These are phyloP conservation scores for Solanum paucissectum DNA, from an alignment of 257 asterid genomes.

Conservation along the genomic window DNA sequence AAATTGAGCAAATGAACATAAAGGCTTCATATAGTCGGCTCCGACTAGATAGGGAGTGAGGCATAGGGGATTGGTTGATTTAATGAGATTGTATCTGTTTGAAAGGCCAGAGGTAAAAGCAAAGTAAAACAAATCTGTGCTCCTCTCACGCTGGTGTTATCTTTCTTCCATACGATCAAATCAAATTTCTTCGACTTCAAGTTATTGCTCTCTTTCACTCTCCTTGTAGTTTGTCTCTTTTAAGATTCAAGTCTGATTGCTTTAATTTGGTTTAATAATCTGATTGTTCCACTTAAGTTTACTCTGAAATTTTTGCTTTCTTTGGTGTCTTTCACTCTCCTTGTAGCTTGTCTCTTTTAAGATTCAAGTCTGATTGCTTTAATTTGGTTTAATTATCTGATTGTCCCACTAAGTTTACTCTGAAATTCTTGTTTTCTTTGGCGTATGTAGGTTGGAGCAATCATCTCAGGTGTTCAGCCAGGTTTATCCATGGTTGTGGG, in stretches of 20 bases:
- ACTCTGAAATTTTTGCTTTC: background rate
- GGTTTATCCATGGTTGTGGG: constrained; percentile 99
- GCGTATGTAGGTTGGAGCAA: constrained; percentile 68
- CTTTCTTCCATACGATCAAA: background rate
- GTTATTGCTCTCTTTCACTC: background rate
- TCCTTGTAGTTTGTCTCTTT: background rate
- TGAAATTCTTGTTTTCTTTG: background rate
- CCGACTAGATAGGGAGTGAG: background rate
- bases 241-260: background rate
- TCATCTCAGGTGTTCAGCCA: constrained; percentile 89
- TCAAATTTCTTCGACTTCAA: background rate
- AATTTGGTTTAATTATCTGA: background rate
- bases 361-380: background rate
- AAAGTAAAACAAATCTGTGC: background rate
- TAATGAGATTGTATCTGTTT: background rate
- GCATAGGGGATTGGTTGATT: background rate
- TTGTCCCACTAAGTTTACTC: background rate
- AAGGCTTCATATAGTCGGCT: background rate
- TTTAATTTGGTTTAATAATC: background rate
- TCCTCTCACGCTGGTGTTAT: background rate
- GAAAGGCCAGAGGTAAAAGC: background rate
- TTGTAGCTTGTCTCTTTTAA: background rate
- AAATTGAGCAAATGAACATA: background rate
- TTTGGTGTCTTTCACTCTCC: background rate
- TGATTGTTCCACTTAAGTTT: background rate